Evolutionary conservation across 148 eudicot species (phyloP), one percentile per base, ranked within the genome.

Genomic region (Rhododendron vialii): DNA sequence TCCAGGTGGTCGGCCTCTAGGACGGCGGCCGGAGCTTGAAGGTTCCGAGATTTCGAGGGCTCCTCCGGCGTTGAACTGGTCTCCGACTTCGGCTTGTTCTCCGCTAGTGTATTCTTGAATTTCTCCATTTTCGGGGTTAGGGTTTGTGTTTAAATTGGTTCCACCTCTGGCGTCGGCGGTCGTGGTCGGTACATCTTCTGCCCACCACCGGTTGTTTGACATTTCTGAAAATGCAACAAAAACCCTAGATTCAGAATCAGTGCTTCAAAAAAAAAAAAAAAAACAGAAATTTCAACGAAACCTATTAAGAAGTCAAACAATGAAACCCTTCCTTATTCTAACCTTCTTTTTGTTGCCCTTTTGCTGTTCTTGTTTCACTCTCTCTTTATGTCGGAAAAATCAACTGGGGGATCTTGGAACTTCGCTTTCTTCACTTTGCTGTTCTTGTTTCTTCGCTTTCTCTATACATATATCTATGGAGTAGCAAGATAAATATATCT

Each of bases 131-230:
- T 35, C 47, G 2, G 26, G 80, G 43, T 84, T 50, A 63, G 81
- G 74, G 84, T 84, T 83, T 36, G 5, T 28, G 75, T 69, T 69
- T 28, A 69, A 28, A 28, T 69, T 69, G 6, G 81, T 57, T 24
- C 84, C 84, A 11, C 71, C 84, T 45, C 81, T 33, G 10, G 80
- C 78, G 3, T 26, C 83, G 65, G 35, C 85, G 18, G 38, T 84
- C 20, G 87, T 84, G 89, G 92, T 88, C 26, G 90, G 92, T 71
- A 90, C 89, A 88, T 94, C 92, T 33, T 91, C 98, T 1, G 91
- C 91, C 98, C 98, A 94, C 98, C 98, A 94, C 53, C 94, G 87
- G 88, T 90, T 94, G 88, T 92, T 94, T 5, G 94, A 86, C 97
- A 94, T 94, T 1, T 9, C 85, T 84, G 75, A 4, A 12, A 30